phyloP scores from a whole-genome alignment of 352 stramenopile genomes.

The Pythium coloratum region DNA sequence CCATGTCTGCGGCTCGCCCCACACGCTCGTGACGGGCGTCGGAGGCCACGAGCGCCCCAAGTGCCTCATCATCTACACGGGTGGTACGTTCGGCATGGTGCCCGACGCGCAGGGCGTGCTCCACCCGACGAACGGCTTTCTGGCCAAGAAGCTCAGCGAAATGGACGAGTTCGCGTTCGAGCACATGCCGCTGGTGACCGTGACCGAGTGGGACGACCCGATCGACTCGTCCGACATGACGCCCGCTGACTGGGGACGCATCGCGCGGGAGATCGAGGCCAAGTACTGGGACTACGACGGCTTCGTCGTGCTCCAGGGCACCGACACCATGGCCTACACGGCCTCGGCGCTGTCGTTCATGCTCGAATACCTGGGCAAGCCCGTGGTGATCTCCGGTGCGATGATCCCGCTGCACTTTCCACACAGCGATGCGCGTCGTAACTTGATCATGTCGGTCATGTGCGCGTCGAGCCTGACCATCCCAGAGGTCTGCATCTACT shows the following conservation, averaged over 20 bases:
- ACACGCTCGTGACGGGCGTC: constrained; percentile 15
- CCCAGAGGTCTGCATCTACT: constrained; percentile 94
- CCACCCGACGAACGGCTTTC: constrained; percentile 82
- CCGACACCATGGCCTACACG: constrained; percentile 98
- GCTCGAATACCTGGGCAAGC: constrained; percentile 96
- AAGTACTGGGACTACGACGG: constrained; percentile 96
- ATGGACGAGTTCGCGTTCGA: constrained; percentile 88
- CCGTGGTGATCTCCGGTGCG: constrained; percentile 93
- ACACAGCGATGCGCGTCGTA: constrained; percentile 96
- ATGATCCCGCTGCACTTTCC: constrained; percentile 96
- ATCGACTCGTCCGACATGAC: constrained; percentile 92
- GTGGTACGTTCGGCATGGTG: constrained; percentile 92
- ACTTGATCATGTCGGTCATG: constrained; percentile 95
- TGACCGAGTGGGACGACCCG: constrained; percentile 76
- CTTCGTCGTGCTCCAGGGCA: constrained; percentile 97
- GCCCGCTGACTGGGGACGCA: constrained; percentile 89
- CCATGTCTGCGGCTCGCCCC: constrained; percentile 16
- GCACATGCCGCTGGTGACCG: constrained; percentile 76
- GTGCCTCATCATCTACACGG: constrained; percentile 90
- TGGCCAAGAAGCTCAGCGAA: constrained; percentile 84
- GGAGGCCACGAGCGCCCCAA: constrained; percentile 42
- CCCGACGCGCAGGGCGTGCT: constrained; percentile 71
- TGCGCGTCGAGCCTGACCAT: constrained; percentile 77
- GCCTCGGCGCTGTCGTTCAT: constrained; percentile 96
- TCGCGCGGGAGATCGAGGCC: constrained; percentile 93